Evolutionary conservation across 1,284 basidiomycete genomes (phyloP), one percentile per base, ranked within the genome.

Genomic region (Leccinum fuscescens): DNA sequence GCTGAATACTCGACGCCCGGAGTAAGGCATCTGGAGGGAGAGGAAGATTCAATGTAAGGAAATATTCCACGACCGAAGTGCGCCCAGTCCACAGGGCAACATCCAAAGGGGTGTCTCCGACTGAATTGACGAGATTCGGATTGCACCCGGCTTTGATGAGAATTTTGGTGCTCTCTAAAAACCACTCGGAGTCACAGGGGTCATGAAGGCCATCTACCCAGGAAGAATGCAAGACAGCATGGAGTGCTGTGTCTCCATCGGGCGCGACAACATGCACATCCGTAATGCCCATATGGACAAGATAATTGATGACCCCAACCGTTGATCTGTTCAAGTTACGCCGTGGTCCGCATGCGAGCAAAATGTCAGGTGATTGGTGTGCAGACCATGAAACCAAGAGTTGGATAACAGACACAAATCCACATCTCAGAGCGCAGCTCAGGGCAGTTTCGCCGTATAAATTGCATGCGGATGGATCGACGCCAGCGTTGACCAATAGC

Each of bases 31-130:
- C 24, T 12, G 15, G 24, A 39, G 58, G 29, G 24, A 29, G 49
- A 9, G 24, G 49, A 15, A 59, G 7, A 17, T 50, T 29, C 27
- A 50, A 22, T 11, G 58, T 3, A 12, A 59, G 37, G 14, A 60
- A n/a, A 35, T 52, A 46, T n/a, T 60, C 29, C 49, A 52, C 29
- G 31, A 53, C 44, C 3, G 22, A 24, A 35, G 52, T 6, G 11
- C 59, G 46, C 9, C 27, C 35, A 17, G 27, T 27, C 11, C 9
- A 15, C 8, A 42, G 14, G n/a, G 57, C 57, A 6, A 59, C 14
- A 20, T 59, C 57, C 44, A 59, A 9, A n/a, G 58, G 58, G 20
- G 35, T 59, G 12, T 59, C 37, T n/a, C 58, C 44, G 9, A 22
- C 24, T 15, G 57, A 31, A 27, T 59, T 51, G 46, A 27, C 5